These are phyloP conservation scores for Exophiala alcalophila DNA, from an alignment of 2,329 filamentous ascomycete genomes.

Conservation along the genomic window DNA sequence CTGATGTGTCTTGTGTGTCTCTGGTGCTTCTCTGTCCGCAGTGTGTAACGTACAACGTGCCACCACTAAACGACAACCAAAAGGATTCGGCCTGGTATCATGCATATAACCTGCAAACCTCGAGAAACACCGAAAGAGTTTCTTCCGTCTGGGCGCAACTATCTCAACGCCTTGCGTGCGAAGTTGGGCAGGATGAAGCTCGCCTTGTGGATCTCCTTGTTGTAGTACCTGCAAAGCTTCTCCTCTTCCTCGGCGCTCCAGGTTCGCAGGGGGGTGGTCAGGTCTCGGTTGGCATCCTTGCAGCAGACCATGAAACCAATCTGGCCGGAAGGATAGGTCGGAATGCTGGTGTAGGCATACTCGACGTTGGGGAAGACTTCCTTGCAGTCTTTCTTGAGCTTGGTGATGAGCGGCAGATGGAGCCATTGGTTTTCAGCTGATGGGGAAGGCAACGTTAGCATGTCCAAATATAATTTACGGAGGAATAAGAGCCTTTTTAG, in stretches of 20 bases:
- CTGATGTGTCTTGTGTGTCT: neutral
- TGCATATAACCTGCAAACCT: slow-evolving; percentile 11
- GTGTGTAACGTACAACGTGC: neutral
- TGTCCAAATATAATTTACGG: slow-evolving; percentile 3
- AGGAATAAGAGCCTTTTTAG: slow-evolving; percentile 9
- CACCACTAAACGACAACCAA: neutral
- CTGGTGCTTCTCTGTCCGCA: neutral
- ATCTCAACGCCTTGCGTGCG: slow-evolving; percentile 68
- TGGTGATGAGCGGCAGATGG: slow-evolving; percentile 85
- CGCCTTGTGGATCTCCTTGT: slow-evolving; percentile 91
- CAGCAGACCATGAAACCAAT: slow-evolving; percentile 99
- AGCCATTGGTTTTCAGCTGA: slow-evolving; percentile 99
- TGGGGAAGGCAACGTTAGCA: slow-evolving; percentile 25
- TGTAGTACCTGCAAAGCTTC: slow-evolving; percentile 94
- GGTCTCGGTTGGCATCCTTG: slow-evolving; percentile 83
- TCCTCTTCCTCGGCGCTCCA: slow-evolving; percentile 88
- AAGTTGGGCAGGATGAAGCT: slow-evolving; percentile 92
- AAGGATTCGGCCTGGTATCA: slow-evolving; percentile 21
- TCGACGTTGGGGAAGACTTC: slow-evolving; percentile 96
- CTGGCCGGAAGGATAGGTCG: slow-evolving; percentile 97
- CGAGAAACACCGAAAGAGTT: neutral
- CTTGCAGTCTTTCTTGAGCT: slow-evolving; percentile 95
- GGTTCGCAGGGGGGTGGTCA: slow-evolving; percentile 77
- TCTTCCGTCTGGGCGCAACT: slow-evolving; percentile 6
- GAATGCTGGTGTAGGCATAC: slow-evolving; percentile 98